Evolutionary conservation across 495 filamentous ascomycete species (phyloP).

Genomic region (Saxophila tyrrhenica): DNA sequence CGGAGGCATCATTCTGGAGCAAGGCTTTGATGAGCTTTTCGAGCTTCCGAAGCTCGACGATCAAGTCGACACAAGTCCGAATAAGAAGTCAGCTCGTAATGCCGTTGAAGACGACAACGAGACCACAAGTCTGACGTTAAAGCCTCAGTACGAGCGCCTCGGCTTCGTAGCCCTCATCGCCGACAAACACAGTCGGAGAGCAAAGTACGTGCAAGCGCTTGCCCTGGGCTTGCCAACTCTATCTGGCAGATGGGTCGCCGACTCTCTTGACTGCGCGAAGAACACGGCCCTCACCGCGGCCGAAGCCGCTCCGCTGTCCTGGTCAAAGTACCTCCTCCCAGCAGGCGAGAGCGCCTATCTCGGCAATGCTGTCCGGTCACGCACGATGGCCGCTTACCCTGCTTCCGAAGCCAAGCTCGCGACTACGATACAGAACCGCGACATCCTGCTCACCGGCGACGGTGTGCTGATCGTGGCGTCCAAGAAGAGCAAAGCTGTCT

Average conservation of each 20-base stretch:
- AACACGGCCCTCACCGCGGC: slow-evolving; percentile 8
- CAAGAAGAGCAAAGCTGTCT: slow-evolving; percentile 48
- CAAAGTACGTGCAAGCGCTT: slow-evolving; percentile 91
- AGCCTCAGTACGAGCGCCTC: slow-evolving; percentile 37
- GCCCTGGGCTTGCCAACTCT: slow-evolving; percentile 83
- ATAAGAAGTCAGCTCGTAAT: slow-evolving; percentile 29
- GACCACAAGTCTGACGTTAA: slow-evolving; percentile 35
- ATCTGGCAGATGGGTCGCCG: slow-evolving; percentile 64
- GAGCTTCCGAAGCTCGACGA: slow-evolving; percentile 31
- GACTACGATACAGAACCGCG: slow-evolving; percentile 17
- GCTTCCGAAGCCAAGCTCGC: slow-evolving; percentile 29
- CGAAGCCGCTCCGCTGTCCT: slow-evolving; percentile 51
- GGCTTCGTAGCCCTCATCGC: slow-evolving; percentile 82
- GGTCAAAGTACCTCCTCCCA: slow-evolving; percentile 72
- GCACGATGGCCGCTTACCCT: slow-evolving; percentile 49
- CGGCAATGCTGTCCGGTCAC: slow-evolving; percentile 64
- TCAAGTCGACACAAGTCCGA: not conserved
- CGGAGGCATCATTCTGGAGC: slow-evolving; percentile 60
- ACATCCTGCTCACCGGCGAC: slow-evolving; percentile 51
- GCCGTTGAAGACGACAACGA: slow-evolving; percentile 5
- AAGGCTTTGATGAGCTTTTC: slow-evolving; percentile 81
- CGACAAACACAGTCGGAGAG: slow-evolving; percentile 73
- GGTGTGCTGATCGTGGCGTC: slow-evolving; percentile 66
- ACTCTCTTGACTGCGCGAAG: slow-evolving; percentile 42
- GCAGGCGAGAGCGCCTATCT: slow-evolving; percentile 73